phyloP scores from a whole-genome alignment of 2,329 filamentous ascomycete genomes.

The Sporothrix pallida region DNA sequence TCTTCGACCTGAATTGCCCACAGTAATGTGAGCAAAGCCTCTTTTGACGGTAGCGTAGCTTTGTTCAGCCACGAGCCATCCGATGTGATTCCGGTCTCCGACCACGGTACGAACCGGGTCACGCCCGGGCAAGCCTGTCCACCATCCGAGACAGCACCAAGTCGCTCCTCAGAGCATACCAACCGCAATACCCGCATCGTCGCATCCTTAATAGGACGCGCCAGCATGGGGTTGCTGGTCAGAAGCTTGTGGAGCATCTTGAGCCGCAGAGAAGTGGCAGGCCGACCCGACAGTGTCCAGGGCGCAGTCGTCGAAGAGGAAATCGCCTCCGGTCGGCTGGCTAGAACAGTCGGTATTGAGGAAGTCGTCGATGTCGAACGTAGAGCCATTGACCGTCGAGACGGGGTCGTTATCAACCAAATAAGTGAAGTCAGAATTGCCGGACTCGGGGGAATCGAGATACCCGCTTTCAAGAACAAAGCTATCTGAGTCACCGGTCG shows the following conservation, averaged over 20 bases:
- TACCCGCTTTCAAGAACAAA: conserved; percentile 77
- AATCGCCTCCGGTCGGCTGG: conserved; percentile 49
- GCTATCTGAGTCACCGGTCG: conserved; percentile 74
- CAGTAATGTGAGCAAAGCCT: conserved; percentile 55
- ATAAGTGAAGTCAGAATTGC: conserved; percentile 71
- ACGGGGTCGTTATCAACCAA: conserved; percentile 64
- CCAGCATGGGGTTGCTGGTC: conserved; percentile 75
- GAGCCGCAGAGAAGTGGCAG: conserved; percentile 64
- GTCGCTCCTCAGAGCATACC: conserved; percentile 61
- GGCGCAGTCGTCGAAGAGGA: conserved; percentile 49
- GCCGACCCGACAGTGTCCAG: conserved; percentile 57
- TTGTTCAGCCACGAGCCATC: conserved; percentile 45
- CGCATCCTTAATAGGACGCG: conserved; percentile 75
- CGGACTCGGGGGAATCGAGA: conserved; percentile 73
- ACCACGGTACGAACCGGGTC: conserved; percentile 42
- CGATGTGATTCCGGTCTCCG: conserved; percentile 40
- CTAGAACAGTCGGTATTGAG: conserved; percentile 58
- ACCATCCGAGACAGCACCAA: conserved; percentile 53
- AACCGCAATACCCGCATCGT: conserved; percentile 76
- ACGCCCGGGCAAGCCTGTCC: conserved; percentile 43
- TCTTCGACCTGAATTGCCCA: conserved; percentile 55
- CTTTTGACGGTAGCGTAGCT: conserved; percentile 53
- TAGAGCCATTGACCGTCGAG: conserved; percentile 47
- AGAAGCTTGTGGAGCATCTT: conserved; percentile 68
- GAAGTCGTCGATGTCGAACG: conserved; percentile 61